Base-by-base conservation (phyloP, 139 green algal genomes). In the Limnomonas spitsbergensis region DNA sequence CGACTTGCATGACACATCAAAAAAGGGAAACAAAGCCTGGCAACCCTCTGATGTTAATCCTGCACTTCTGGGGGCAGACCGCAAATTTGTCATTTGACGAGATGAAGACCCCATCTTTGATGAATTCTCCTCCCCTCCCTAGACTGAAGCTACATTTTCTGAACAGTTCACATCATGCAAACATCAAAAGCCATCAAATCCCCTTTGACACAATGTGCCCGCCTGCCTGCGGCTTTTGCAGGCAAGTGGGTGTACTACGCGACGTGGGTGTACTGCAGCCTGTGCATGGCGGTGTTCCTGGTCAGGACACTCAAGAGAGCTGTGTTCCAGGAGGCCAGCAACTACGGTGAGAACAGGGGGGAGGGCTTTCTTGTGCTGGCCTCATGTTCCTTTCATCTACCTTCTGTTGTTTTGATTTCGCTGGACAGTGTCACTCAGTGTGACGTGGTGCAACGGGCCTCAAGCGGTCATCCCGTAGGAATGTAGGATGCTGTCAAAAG, bases 261-360 rank as follows among this genome's bases (percentile, higher is more conserved):
- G 0, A 66, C 84, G 4, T 93, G 92, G 84, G 66, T 85, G 9
- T 98, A 97, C 82, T 87, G 89, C 40, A 89, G 83, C 56, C 42
- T 95, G 1, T 93, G 84, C 80, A 92, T 90, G 80, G 93, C 87
- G 1, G 75, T 97, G 0, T 98, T 98, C 84, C 82, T 98, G 37
- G 94, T 98, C 35, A 89, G 94, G 31, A 97, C 93, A 20, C 90
- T 98, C 85, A 98, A 98, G 83, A 85, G 95, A 0, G 83, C 96
- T 38, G 87, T 98, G 37, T 95, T 97, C 79, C 85, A 79, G 29
- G 79, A 83, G 47, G 79, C 73, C 35, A 39, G 73, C 34, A 77
- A 72, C 42, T 77, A 77, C 35, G 79, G 78, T 83, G 70, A 32
- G 78, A 56, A 40, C 9, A 69, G 7, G 42, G 42, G 42, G 42